Base-by-base conservation (phyloP, 768 basidiomycete species). In the Ramaria sp. region DNA sequence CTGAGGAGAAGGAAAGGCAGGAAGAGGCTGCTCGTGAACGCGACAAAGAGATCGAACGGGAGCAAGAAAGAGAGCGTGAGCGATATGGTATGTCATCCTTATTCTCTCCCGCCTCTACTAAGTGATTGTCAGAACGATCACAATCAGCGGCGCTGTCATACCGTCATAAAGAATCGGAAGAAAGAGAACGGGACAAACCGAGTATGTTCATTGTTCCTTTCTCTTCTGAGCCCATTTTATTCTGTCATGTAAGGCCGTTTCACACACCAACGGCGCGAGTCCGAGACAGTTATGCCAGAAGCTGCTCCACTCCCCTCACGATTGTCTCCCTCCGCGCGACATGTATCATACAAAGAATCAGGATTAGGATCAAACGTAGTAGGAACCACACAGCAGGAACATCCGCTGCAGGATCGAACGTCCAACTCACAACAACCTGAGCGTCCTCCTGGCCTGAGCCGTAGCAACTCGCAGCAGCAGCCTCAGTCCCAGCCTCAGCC, bases 231-330 rank as follows among this genome's bases (percentile, higher is more conserved):
- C 3, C 18, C 8, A 7, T 24, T 61, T 64, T 32, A 56, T 64
- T 50, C 64, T 69, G 52, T 58, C 67, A 57, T 59, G 70, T 2
- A 58, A 69, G 10, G 43, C 16, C 51, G 62, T 42, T 65, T 74
- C 59, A 67, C 65, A 1, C 87, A 89, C 63, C 75, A 72, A 60
- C 79, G 87, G 48, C 77, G 79, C 25, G 86, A 88, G 55, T 88
- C 87, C 0, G 87, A 90, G 58, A 88, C 87, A 15, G 52, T 55
- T 9, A 30, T 48, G 34, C 53, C 57, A 37, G 44, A 54, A 3
- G 41, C 43, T 27, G 8, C 53, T 6, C 24, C 51, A 27, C 12
- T 64, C 25, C 66, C 68, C 41, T 55, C 22, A 28, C 65, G 66
- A 28, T 32, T 65, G 22, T 69, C 67, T 15, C 67, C 67, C 3